phyloP scores from a whole-genome alignment of 768 basidiomycete genomes.

The Dacryopinax primogenitus region DNA sequence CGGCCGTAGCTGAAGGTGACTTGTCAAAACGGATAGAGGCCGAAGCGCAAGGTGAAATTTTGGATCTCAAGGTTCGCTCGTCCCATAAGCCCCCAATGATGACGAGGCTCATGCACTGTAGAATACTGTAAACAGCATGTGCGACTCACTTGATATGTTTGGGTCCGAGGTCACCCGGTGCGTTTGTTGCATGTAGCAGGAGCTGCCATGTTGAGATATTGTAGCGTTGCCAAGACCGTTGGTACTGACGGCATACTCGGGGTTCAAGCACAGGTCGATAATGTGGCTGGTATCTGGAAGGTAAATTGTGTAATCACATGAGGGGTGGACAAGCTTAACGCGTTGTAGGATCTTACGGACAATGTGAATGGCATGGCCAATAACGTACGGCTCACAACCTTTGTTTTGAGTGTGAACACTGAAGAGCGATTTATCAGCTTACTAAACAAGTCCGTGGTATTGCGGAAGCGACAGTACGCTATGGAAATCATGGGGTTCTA shows the following conservation, averaged over 20 bases:
- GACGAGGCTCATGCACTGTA: conserved; percentile 33
- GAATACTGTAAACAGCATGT: conserved; percentile 89
- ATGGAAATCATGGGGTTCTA: background rate
- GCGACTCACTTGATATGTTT: background rate
- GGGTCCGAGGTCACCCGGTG: conserved; percentile 40
- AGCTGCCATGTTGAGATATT: background rate
- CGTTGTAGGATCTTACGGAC: conserved; percentile 64
- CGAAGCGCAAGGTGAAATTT: conserved; percentile 83
- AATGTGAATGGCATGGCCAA: conserved; percentile 94
- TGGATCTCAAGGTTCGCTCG: conserved; percentile 40
- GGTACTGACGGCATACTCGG: conserved; percentile 93
- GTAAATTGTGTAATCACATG: conserved; percentile 18
- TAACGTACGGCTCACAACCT: conserved; percentile 43
- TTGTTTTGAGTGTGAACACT: background rate
- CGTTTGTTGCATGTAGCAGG: background rate
- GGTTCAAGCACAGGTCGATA: conserved; percentile 84
- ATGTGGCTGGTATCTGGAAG: conserved; percentile 96
- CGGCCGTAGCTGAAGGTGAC: conserved; percentile 28
- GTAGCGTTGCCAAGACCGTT: conserved; percentile 83
- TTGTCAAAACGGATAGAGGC: conserved; percentile 46
- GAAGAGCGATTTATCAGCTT: conserved; percentile 36
- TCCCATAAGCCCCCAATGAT: background rate
- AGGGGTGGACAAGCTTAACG: conserved; percentile 6
- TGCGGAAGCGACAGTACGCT: conserved; percentile 70
- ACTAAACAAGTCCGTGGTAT: conserved; percentile 90